Conservation (phyloP, 192 early-diverging fungal genomes). For the Coemansia furcata region DNA sequence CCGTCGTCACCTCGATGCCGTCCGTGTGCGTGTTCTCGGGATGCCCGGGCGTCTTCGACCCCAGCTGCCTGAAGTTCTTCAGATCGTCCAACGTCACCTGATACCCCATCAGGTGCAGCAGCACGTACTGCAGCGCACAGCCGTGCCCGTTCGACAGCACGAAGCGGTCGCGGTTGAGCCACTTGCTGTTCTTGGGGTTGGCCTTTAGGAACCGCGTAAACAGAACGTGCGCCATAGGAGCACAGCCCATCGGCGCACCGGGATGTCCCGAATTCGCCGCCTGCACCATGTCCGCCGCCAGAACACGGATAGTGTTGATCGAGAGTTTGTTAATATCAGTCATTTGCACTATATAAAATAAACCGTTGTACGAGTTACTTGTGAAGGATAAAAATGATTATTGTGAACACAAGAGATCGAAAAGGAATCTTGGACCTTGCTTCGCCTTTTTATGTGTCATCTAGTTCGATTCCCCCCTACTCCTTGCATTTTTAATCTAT, state of each 20-base stretch:
- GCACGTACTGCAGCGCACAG: constrained; percentile 89
- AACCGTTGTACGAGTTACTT: too few relatives aligned
- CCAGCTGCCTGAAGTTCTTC: constrained; percentile 83
- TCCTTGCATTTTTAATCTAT: too few relatives aligned
- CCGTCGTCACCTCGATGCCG: constrained; percentile 96
- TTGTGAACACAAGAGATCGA: too few relatives aligned
- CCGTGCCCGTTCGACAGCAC: constrained; percentile 97
- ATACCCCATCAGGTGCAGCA: constrained; percentile 87
- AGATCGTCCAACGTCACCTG: constrained; percentile 87
- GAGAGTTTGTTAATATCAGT: constrained; percentile 55
- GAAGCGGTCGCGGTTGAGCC: constrained; percentile 96
- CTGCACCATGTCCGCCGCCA: constrained; percentile 86
- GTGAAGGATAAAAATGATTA: too few relatives aligned
- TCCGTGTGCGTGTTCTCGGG: constrained; percentile 85
- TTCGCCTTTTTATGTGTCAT: too few relatives aligned
- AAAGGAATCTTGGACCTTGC: too few relatives aligned
- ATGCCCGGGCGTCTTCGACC: constrained; percentile 90
- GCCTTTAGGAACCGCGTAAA: constrained; percentile 81
- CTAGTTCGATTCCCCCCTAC: too few relatives aligned
- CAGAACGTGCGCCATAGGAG: constrained; percentile 88
- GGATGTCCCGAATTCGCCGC: constrained; percentile 94
- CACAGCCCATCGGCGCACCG: constrained; percentile 97
- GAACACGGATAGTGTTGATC: constrained; percentile 87
- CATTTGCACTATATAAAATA: not conserved
- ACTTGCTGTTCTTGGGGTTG: constrained; percentile 86